A percentile compares a stretch with the other conserved stretches of the same genome.
These are phyloP conservation scores for Beta vulgaris DNA, from an alignment of 148 eudicot species.

Conservation along the genomic window DNA sequence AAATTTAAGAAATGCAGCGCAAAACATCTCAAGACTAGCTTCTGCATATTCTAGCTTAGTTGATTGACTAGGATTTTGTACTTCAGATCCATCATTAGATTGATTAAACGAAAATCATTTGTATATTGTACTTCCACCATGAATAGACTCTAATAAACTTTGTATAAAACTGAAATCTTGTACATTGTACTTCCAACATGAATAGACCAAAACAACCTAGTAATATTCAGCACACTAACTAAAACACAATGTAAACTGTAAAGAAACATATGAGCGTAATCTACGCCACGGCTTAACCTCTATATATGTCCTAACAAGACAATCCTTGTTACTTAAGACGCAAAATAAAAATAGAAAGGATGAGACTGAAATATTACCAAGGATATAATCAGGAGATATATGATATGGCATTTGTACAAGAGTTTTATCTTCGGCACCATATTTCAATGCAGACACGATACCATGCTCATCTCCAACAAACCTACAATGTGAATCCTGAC, in stretches of 20 bases:
- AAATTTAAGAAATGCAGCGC: not conserved
- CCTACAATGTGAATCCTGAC: conserved; percentile 22
- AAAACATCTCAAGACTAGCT: not conserved
- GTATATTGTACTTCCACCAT: not conserved
- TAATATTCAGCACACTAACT: not conserved
- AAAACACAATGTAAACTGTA: not conserved
- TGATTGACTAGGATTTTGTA: not conserved
- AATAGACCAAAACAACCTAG: not conserved
- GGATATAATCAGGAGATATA: conserved; percentile 26
- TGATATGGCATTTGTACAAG: conserved; percentile 29
- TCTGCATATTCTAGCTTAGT: not conserved
- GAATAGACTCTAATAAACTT: too few species aligned
- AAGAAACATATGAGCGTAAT: not conserved
- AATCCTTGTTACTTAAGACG: not conserved
- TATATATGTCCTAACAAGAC: not conserved
- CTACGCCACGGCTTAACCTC: not conserved
- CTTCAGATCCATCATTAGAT: not conserved
- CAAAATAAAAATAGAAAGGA: conserved; percentile 7
- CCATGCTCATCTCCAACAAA: conserved; percentile 37
- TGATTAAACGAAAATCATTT: not conserved
- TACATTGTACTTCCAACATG: not conserved
- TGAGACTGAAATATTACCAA: conserved; percentile 25
- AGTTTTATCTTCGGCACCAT: conserved; percentile 18
- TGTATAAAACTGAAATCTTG: not conserved
- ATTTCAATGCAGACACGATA: conserved; percentile 26